Percentiles rank a stretch among this genome's conserved stretches.
Conservation (phyloP, 78 protist genomes). For the Dictyostelium firmibasis region DNA sequence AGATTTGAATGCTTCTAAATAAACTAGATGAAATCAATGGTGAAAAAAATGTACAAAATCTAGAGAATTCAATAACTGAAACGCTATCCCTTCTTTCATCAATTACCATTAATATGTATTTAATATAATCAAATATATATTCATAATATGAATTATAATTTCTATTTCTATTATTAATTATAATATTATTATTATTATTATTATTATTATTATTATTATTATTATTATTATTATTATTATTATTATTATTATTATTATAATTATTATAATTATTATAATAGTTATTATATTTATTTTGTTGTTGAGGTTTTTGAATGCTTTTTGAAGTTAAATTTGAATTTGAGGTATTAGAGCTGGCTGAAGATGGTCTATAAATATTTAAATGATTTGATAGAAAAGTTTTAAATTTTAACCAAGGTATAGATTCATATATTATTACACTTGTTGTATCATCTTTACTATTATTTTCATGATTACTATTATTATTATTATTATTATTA, state of each 20-base stretch:
- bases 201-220: not conserved
- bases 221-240: not conserved
- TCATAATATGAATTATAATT: not conserved
- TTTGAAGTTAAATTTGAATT: not conserved
- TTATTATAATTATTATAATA: too few species aligned
- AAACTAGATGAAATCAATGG: not conserved
- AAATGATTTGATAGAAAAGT: not conserved
- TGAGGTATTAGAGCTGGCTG: not conserved
- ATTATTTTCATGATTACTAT: not conserved
- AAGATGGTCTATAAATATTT: not conserved
- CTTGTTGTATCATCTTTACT: not conserved
- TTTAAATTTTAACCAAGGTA: not conserved
- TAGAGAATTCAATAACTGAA: not conserved
- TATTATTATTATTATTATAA: not conserved
- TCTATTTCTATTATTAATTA: not conserved
- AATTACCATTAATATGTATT: not conserved
- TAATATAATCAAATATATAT: slow-evolving; percentile 4
- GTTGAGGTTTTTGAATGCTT: not conserved
- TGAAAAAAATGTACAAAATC: not conserved
- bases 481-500: not conserved
- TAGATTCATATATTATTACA: not conserved
- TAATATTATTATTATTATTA: not conserved
- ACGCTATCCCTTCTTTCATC: not conserved
- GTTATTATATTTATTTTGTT: not conserved
- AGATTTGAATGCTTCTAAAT: slow-evolving; percentile 3